Evolutionary conservation across 2,329 filamentous ascomycete species (phyloP).

Genomic region (Fusarium falciforme): DNA sequence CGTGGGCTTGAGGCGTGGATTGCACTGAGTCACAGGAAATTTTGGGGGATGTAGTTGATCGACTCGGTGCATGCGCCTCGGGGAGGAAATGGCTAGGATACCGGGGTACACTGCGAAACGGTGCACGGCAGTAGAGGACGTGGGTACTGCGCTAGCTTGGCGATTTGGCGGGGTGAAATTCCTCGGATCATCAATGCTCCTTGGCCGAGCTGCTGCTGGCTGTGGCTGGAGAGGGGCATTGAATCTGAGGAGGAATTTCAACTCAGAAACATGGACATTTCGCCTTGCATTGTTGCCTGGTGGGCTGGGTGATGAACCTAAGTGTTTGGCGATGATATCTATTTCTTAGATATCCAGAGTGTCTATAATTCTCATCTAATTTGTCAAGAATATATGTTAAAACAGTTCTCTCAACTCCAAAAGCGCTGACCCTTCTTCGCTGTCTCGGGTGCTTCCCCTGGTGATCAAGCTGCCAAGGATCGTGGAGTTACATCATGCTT

Average conservation of each 20-base stretch:
- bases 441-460: neutral
- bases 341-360: neutral
- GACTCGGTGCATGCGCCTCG: conserved; percentile 5
- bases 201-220: conserved; percentile 2
- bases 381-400: neutral
- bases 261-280: neutral
- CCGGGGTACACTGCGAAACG: conserved; percentile 14
- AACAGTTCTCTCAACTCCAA: neutral
- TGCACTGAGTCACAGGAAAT: conserved; percentile 56
- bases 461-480: neutral
- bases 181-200: conserved; percentile 49
- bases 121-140: neutral
- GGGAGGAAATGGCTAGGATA: conserved; percentile 16
- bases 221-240: neutral
- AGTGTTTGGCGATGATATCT: neutral
- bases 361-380: neutral
- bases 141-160: conserved; percentile 35
- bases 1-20: conserved; percentile 33
- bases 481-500: neutral
- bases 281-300: neutral
- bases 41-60: conserved; percentile 45
- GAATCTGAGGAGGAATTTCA: neutral
- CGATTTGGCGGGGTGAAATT: conserved; percentile 40
- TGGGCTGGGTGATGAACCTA: neutral
- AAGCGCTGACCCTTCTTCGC: neutral